Conservation (phyloP, 345 rosid genomes). For the Litchi chinensis region DNA sequence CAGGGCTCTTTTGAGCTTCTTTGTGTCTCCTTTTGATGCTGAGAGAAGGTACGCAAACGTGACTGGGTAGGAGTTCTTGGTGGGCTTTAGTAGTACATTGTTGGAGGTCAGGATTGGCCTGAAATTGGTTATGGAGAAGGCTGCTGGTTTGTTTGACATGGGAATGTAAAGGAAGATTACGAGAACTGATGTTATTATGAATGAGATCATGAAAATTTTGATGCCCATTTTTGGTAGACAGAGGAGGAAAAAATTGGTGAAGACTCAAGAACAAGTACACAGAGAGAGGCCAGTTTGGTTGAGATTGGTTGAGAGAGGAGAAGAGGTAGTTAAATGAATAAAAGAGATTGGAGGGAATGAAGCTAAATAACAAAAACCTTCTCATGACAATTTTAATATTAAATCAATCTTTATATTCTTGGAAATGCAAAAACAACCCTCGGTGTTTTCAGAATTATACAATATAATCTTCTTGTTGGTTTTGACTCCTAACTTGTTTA, state of each 20-base stretch:
- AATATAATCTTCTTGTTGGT: too few species aligned
- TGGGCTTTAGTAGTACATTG: conserved; percentile 30
- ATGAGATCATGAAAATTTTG: conserved; percentile 54
- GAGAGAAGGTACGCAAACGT: conserved; percentile 82
- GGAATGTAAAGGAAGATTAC: conserved; percentile 46
- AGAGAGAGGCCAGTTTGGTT: background rate
- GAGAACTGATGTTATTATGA: conserved; percentile 55
- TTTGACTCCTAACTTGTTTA: too few species aligned
- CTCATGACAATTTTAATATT: background rate
- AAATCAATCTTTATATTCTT: background rate
- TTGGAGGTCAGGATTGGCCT: conserved; percentile 43
- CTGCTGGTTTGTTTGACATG: conserved; percentile 45
- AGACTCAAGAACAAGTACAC: background rate
- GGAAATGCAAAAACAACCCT: background rate
- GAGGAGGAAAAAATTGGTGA: conserved; percentile 4
- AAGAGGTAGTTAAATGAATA: conserved; percentile 18
- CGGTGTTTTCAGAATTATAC: too few species aligned
- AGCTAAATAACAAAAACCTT: background rate
- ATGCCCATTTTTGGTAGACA: conserved; percentile 43
- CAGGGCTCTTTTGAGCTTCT: conserved; percentile 58
- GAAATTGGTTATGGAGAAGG: conserved; percentile 38
- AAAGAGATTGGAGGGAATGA: background rate
- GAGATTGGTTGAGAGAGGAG: background rate
- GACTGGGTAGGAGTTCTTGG: conserved; percentile 49
- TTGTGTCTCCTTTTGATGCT: conserved; percentile 73